Evolutionary conservation across 495 filamentous ascomycete species (phyloP).

Genomic region (Penicillium macrosclerotiorum): DNA sequence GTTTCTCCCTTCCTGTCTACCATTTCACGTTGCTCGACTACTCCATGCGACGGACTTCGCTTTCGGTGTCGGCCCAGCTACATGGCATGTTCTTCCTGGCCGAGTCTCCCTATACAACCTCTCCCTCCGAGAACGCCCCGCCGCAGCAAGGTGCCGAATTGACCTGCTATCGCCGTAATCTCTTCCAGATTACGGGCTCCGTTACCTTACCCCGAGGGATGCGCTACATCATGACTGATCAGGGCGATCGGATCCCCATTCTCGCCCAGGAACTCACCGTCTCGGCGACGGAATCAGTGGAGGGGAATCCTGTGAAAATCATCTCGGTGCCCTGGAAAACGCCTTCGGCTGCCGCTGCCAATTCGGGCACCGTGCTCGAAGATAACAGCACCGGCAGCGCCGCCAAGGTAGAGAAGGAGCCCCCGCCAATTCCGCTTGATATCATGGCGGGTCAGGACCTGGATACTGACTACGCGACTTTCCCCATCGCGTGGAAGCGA

Average conservation of each 20-base stretch:
- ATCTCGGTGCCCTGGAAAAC: constrained; percentile 95
- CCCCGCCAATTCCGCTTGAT: constrained; percentile 69
- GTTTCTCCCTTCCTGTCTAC: constrained; percentile 69
- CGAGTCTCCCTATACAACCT: constrained; percentile 70
- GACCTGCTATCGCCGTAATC: constrained; percentile 87
- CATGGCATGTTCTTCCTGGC: constrained; percentile 96
- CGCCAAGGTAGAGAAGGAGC: constrained; percentile 65
- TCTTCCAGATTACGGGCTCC: constrained; percentile 85
- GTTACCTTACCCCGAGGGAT: constrained; percentile 73
- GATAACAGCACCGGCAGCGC: constrained; percentile 46
- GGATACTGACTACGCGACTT: constrained; percentile 73
- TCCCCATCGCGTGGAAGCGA: constrained; percentile 86
- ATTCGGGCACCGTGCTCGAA: constrained; percentile 50
- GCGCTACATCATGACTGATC: constrained; percentile 72
- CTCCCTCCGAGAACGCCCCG: constrained; percentile 60
- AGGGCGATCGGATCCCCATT: constrained; percentile 71
- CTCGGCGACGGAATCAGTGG: constrained; percentile 85
- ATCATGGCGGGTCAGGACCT: constrained; percentile 72
- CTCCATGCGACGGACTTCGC: constrained; percentile 54
- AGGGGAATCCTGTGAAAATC: constrained; percentile 83
- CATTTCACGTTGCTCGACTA: constrained; percentile 70
- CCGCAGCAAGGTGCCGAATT: constrained; percentile 68
- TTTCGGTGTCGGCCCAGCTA: constrained; percentile 76
- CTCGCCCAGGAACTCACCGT: constrained; percentile 74
- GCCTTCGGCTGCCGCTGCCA: constrained; percentile 54